Conservation (phyloP, 1,284 basidiomycete species). For the Wolfiporia cocos region DNA sequence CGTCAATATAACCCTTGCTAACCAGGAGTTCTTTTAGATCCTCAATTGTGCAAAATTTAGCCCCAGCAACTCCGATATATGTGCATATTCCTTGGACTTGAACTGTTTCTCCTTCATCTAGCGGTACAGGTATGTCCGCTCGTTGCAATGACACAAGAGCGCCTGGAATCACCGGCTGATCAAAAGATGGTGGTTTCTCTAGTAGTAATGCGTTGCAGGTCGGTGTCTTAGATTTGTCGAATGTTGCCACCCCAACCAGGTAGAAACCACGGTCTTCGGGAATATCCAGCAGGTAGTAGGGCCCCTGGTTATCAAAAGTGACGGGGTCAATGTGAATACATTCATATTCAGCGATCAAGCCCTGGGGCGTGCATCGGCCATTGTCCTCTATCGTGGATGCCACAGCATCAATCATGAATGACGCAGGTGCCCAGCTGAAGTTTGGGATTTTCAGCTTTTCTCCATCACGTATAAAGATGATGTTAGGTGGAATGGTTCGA, state of each 20-base stretch:
- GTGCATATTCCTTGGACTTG: not conserved
- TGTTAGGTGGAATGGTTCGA: conserved; percentile 1
- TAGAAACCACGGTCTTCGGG: not conserved
- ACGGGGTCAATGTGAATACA: not conserved
- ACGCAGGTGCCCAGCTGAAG: conserved; percentile 2
- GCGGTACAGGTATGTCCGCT: not conserved
- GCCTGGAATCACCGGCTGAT: not conserved
- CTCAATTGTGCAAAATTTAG: not conserved
- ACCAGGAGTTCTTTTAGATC: not conserved
- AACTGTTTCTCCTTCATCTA: not conserved
- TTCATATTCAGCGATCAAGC: not conserved
- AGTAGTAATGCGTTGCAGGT: not conserved
- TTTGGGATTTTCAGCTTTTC: not conserved
- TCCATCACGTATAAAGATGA: not conserved
- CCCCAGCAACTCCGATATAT: not conserved
- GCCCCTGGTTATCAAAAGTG: not conserved
- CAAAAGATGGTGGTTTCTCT: not conserved
- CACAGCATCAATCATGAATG: not conserved
- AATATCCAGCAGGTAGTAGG: not conserved
- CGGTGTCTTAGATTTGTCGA: not conserved
- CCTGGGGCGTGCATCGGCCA: not conserved
- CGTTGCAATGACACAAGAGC: not conserved
- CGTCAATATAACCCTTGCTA: not conserved
- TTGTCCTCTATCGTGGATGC: not conserved
- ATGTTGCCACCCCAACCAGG: not conserved